phyloP scores from a whole-genome alignment of 2,329 filamentous ascomycete species.

The Ascosphaera aggregata region DNA sequence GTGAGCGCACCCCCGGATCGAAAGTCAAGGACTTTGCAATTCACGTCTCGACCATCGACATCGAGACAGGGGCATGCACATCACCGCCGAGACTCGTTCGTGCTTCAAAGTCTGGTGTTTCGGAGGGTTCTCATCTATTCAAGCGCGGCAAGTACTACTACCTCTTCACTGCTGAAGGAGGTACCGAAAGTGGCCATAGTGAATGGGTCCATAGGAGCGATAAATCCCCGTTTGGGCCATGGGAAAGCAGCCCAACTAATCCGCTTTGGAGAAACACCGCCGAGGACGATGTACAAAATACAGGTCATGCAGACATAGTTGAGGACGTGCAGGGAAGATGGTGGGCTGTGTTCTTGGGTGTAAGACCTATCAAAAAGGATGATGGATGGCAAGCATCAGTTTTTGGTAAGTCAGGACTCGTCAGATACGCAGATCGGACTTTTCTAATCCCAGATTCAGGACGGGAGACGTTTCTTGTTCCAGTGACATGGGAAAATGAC shows the following conservation, averaged over 20 bases:
- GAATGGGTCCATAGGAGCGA: conserved; percentile 33
- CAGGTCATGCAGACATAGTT: conserved; percentile 27
- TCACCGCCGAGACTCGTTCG: conserved; percentile 17
- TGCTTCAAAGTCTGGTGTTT: conserved; percentile 19
- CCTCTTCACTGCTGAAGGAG: conserved; percentile 30
- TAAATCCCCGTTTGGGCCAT: conserved; percentile 33
- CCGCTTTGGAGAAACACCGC: conserved; percentile 30
- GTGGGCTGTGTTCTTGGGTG: conserved; percentile 26
- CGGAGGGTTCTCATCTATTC: conserved; percentile 33
- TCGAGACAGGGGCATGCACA: conserved; percentile 12
- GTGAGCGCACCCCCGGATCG: conserved; percentile 14
- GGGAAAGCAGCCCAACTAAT: conserved; percentile 34
- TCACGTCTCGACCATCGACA: conserved; percentile 15
- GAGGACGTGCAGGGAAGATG: conserved; percentile 22
- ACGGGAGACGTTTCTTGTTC: conserved; percentile 27
- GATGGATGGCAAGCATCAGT: conserved; percentile 18
- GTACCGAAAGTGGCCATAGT: conserved; percentile 35
- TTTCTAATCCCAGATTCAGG: conserved; percentile 10
- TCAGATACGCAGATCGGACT: not conserved
- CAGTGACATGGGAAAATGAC: conserved; percentile 26
- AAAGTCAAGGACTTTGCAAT: conserved; percentile 28
- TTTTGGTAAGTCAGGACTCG: conserved; percentile 13
- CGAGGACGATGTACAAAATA: conserved; percentile 26
- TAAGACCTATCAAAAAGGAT: conserved; percentile 15
- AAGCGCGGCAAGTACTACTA: conserved; percentile 29